Base-by-base conservation (phyloP, 2,329 filamentous ascomycete genomes). In the Dothiorella sarmentorum region DNA sequence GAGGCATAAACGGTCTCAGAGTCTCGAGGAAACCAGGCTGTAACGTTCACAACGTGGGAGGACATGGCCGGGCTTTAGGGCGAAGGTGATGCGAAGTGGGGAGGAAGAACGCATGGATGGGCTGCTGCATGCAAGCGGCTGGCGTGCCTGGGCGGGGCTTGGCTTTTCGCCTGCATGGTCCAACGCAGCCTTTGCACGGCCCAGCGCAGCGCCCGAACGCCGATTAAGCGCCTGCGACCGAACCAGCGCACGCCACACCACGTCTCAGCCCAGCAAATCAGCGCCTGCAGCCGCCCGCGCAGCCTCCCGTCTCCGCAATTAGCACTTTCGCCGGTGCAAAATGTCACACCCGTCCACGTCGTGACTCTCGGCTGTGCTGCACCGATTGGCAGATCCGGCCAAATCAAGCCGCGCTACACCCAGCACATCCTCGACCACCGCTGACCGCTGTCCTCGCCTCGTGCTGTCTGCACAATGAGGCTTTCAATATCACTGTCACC, bases 221-320 rank as follows among this genome's bases (percentile, higher is more conserved):
- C 52, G 26, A 33, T 56, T 56, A 56, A 56, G 52, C 52, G 52
- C 52, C 52, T 38, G 52, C 52, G 52, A 38, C 52, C 52, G 52
- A 53, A 53, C 49, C 49, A 53, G 49, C 33, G 35, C 49, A 40
- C 49, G 49, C 49, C 49, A 53, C 49, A 53, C 33, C 35, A 18
- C 22, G 33, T 1, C 15, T 15, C n/a, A 3, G 9, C 20, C 49
- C 55, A 57, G 55, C 55, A 31, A 57, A 57, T 49, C 42, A 35
- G 31, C 18, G 43, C 55, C 29, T 53, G 55, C 55, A 37, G 55
- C 55, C 55, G 24, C 31, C 55, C 42, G 49, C 22, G 27, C 35
- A 56, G 31, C 53, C 40, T 47, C 42, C 43, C 27, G 29, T n/a
- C 31, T 57, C 55, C 42, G 31, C 55, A 57, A 53, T 53, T 53